Conservation (phyloP, 108 stramenopile species). For the Skeletonema tropicum region DNA sequence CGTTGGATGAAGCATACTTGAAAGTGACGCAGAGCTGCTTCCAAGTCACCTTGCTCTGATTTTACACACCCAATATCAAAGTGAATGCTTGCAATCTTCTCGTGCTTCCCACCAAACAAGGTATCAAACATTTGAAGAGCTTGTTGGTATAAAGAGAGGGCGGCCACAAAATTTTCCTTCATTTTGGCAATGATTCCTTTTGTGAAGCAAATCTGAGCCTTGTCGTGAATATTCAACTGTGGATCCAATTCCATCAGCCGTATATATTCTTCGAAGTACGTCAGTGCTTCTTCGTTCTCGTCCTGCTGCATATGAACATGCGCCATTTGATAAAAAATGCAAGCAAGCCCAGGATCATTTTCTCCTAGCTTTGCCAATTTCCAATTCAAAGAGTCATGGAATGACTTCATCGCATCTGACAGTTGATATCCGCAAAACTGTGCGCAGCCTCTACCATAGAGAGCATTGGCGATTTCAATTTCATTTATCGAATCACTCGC, state of each 20-base stretch:
- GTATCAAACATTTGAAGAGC: conserved; percentile 51
- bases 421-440: conserved; percentile 43
- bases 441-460: conserved; percentile 56
- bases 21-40: conserved; percentile 68
- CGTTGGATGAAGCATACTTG: conserved; percentile 71
- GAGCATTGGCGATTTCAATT: conserved; percentile 48
- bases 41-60: conserved; percentile 58
- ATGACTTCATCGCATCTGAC: conserved; percentile 55
- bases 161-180: conserved; percentile 33
- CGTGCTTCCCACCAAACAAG: conserved; percentile 38
- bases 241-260: conserved; percentile 41
- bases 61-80: conserved; percentile 77
- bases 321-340: conserved; percentile 55
- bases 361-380: conserved; percentile 50
- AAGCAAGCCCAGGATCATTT: conserved; percentile 47
- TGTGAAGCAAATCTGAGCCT: conserved; percentile 50
- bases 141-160: conserved; percentile 36
- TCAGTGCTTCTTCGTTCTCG: conserved; percentile 35
- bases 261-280: conserved; percentile 46
- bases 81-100: conserved; percentile 45
- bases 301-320: conserved; percentile 50
- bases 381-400: conserved; percentile 54
- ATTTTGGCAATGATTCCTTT: conserved; percentile 47
- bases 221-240: conserved; percentile 42
- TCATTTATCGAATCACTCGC: conserved; percentile 42